Evolutionary conservation across 805 yeast species (phyloP), one percentile per base, ranked within the genome.

Genomic region (Nakazawaea laoshanensis): DNA sequence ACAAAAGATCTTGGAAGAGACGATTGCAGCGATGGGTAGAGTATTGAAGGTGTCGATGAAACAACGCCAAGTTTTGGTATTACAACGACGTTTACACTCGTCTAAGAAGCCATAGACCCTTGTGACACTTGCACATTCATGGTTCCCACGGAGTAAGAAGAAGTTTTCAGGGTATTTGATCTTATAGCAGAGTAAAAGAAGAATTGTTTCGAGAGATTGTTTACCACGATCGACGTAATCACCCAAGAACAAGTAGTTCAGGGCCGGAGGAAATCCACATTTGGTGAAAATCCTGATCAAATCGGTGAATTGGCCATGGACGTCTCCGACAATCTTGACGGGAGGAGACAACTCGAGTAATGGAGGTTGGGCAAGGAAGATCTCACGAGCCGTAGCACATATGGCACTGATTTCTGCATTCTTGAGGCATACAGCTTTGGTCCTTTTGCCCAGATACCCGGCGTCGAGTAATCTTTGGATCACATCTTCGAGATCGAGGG

Each of bases 221-320:
- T 92, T 92, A 37, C 98, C 98, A 44, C 98, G 71, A 60, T 92
- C 98, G 30, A 92, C 98, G 55, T 92, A 92, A 59, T 92, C 98
- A 19, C 98, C 98, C 29, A 92, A 59, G 48, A 92, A 89, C 44
- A 92, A 61, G 57, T 87, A 92, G 56, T 92, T 92, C 10, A 96
- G 75, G 41, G 81, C 72, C 2, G 97, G 97, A 4, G 98, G 98
- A 58, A 89, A 85, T 15, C 98, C 98, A 62, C 97, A 88, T 61
- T 87, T 81, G 36, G 94, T 86, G 58, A 92, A 86, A 39, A 92
- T 70, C 44, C 98, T 73, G 43, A 92, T 74, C 41, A 92, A 65
- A 58, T 92, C 98, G 32, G 83, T 82, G 53, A 80, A 92, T 57
- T 92, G 98, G 19, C 98, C 98, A 57, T 92, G 98, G 19, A 92